Evolutionary conservation across 306 rosid genomes (phyloP), one percentile per base, ranked within the genome.

Genomic region (Arachis hypogaea): DNA sequence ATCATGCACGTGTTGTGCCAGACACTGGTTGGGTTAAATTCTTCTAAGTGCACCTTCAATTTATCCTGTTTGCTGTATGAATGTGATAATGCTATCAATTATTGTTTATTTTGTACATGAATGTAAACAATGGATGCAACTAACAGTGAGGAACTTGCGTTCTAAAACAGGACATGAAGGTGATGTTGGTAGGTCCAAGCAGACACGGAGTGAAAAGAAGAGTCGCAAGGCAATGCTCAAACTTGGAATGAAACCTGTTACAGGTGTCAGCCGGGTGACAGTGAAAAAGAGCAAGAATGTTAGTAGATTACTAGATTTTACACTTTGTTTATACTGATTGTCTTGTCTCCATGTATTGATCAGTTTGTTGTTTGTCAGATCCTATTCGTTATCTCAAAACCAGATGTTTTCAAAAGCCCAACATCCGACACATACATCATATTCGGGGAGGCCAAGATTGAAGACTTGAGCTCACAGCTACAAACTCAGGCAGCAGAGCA

Each of bases 401-500:
- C 98, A 14, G 96, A 90, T 73, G 98, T 92, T 28, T 92, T 92
- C 82, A 90, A 92, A 83, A 92, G 98, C 78, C 98, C 98, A 12
- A 87, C 94, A 5, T 88, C 98, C 1, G 96, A 93, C 41, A 93
- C 98, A 28, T 90, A 88, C 77, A 85, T 92, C 18, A 83, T 92
- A 70, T 92, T 92, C 1, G 96, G 96, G 41, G 98, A 93, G 84
- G 98, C 95, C 18, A 92, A 90, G 83, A 90, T 93, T 8, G 96
- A 93, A 82, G 96, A 93, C 77, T 80, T 90, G 85, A 93, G 95
- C 82, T 93, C 96, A 16, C 93, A 90, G 76, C 86, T 93, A 52
- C 96, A 93, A 67, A 84, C 85, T 40, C 96, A 93, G 83, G 98
- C 98, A 6, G 98, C 98, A 7, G 96, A 92, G 88, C 98, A 90